Conservation (phyloP, 2,329 filamentous ascomycete species). For the Bertia moriformis region DNA sequence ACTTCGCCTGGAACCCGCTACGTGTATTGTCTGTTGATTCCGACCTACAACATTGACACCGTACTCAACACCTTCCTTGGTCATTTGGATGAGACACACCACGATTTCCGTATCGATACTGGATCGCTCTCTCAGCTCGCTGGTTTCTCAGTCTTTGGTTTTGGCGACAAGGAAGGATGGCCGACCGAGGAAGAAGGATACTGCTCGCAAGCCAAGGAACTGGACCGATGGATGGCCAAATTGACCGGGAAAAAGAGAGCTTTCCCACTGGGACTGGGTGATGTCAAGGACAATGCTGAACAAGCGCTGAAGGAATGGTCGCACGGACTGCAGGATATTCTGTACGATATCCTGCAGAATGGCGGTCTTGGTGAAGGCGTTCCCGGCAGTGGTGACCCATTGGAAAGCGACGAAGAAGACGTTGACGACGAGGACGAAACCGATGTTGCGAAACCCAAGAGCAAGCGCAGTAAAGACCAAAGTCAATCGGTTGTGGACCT, state of each 20-base stretch:
- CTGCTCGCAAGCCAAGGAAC: constrained; percentile 78
- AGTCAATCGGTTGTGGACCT: constrained; percentile 33
- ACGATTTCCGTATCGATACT: constrained; percentile 93
- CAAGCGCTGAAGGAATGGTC: constrained; percentile 64
- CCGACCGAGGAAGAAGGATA: constrained; percentile 80
- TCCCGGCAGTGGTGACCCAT: constrained; percentile 64
- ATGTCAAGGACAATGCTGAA: constrained; percentile 62
- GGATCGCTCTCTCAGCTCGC: constrained; percentile 62
- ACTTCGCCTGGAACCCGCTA: constrained; percentile 34
- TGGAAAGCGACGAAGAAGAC: constrained; percentile 70
- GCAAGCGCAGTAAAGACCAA: constrained; percentile 21
- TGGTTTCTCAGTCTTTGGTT: constrained; percentile 86
- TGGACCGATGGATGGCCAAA: constrained; percentile 96
- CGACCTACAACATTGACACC: constrained; percentile 90
- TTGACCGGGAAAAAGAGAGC: constrained; percentile 74
- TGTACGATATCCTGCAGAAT: constrained; percentile 47
- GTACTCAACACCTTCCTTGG: constrained; percentile 77
- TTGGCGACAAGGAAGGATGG: constrained; percentile 86
- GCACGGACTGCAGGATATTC: constrained; percentile 55
- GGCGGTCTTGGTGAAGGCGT: constrained; percentile 51
- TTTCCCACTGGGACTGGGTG: constrained; percentile 76
- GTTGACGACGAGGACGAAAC: constrained; percentile 38
- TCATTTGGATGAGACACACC: constrained; percentile 79
- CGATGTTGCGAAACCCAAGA: no score
- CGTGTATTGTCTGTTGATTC: constrained; percentile 74